Conservation (phyloP, 345 rosid genomes). For the Orychophragmus violaceus region DNA sequence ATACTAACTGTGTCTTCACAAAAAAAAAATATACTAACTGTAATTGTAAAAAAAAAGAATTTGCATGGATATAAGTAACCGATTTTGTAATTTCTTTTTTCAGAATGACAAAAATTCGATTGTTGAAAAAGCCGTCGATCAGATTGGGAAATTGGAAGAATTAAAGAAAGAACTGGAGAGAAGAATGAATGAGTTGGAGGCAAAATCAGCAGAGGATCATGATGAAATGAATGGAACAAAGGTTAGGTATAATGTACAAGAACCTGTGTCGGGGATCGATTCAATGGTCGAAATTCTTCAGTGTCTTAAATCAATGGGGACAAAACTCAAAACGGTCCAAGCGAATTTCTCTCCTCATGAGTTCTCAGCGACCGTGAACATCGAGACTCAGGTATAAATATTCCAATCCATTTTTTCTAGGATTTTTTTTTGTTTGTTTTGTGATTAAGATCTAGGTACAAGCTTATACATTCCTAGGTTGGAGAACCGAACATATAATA, state of each 20-base stretch:
- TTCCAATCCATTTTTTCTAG: neutral
- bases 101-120: slow-evolving; percentile 63
- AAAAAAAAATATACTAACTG: neutral
- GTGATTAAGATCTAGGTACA: neutral
- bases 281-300: slow-evolving; percentile 51
- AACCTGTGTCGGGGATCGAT: slow-evolving; percentile 52
- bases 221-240: slow-evolving; percentile 24
- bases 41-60: neutral
- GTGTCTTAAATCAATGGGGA: slow-evolving; percentile 39
- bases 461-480: neutral
- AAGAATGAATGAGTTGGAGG: slow-evolving; percentile 29
- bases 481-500: too few relatives aligned
- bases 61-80: neutral
- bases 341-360: slow-evolving; percentile 35
- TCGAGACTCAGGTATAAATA: slow-evolving; percentile 38
- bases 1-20: neutral
- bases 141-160: slow-evolving; percentile 38
- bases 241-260: slow-evolving; percentile 34
- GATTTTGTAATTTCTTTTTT: neutral
- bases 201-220: neutral
- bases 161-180: slow-evolving; percentile 39
- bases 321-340: slow-evolving; percentile 29
- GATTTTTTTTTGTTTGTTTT: neutral
- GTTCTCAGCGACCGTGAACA: slow-evolving; percentile 36
- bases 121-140: slow-evolving; percentile 33